Evolutionary conservation across 768 basidiomycete genomes (phyloP).

Genomic region (Sistotremastrum suecicum): DNA sequence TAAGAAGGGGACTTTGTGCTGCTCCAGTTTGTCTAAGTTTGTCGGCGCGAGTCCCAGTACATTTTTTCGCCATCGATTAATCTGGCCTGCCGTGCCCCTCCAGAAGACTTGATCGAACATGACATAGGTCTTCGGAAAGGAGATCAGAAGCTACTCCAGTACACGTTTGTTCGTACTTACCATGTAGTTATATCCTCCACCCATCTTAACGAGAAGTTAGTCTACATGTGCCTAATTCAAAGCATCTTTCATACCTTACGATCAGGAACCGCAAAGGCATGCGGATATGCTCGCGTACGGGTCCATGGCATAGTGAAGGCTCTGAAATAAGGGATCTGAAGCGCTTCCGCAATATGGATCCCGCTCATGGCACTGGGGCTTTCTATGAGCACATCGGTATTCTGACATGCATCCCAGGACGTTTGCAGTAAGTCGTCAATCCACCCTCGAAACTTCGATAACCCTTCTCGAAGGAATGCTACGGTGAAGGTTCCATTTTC

Average conservation of each 20-base stretch:
- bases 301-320: conserved; percentile 99
- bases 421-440: conserved; percentile 90
- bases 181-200: conserved; percentile 98
- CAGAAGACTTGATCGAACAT: conserved; percentile 99
- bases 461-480: conserved; percentile 81
- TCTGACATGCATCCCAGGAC: conserved; percentile 94
- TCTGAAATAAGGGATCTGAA: conserved; percentile 85
- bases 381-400: conserved; percentile 85
- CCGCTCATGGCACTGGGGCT: conserved; percentile 97
- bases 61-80: conserved; percentile 87
- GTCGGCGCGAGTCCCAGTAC: conserved; percentile 64
- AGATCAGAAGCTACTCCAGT: conserved; percentile 2
- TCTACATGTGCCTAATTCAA: background rate
- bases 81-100: conserved; percentile 85
- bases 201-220: conserved; percentile 45
- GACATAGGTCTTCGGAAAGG: conserved; percentile 57
- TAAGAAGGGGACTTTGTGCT: conserved; percentile 93
- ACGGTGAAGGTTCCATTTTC: conserved; percentile 98
- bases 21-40: conserved; percentile 88
- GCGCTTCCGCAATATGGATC: conserved; percentile 90
- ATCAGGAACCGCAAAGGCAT: conserved; percentile 96
- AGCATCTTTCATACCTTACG: conserved; percentile 46
- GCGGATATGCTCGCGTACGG: conserved; percentile 89
- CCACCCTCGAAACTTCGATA: conserved; percentile 95
- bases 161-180: conserved; percentile 23